Evolutionary conservation across 208 protist genomes (phyloP).

Genomic region (Zelonia costaricensis): DNA sequence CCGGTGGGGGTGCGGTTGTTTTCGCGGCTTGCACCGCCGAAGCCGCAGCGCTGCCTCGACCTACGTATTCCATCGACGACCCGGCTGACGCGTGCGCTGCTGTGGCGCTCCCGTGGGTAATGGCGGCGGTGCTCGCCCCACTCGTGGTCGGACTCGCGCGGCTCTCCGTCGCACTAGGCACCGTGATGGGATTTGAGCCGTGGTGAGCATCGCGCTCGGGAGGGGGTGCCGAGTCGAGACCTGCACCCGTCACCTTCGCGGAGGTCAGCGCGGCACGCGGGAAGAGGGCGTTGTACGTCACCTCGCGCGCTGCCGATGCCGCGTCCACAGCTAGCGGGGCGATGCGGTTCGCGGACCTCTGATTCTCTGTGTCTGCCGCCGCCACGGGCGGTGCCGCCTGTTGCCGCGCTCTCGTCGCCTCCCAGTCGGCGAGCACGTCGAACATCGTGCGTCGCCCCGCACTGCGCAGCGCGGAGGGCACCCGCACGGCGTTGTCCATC

Average conservation of each 20-base stretch:
- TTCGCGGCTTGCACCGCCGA: too few species aligned
- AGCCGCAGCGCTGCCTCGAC: too few species aligned
- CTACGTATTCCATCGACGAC: too few species aligned
- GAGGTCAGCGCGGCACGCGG: background rate
- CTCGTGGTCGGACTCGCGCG: too few species aligned
- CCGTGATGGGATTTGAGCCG: too few species aligned
- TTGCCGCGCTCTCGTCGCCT: background rate
- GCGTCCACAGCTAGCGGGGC: background rate
- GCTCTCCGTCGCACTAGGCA: too few species aligned
- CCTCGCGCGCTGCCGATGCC: slow-evolving; percentile 3
- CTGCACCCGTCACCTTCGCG: background rate
- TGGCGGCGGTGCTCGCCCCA: too few species aligned
- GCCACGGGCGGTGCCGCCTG: background rate
- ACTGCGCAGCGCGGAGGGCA: slow-evolving; percentile 52
- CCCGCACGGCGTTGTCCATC: slow-evolving; percentile 59
- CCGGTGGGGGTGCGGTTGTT: background rate
- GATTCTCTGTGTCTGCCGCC: background rate
- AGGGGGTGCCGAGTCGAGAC: too few species aligned
- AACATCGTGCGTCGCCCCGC: slow-evolving; percentile 79
- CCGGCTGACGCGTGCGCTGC: too few species aligned
- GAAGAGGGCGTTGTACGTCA: slow-evolving; percentile 21
- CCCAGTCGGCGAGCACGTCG: slow-evolving; percentile 45
- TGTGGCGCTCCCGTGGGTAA: too few species aligned
- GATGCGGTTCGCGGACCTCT: background rate
- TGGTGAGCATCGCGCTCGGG: too few species aligned